These are phyloP conservation scores for Microascus cirrosus DNA, from an alignment of 2,329 filamentous ascomycete species.

Conservation along the genomic window DNA sequence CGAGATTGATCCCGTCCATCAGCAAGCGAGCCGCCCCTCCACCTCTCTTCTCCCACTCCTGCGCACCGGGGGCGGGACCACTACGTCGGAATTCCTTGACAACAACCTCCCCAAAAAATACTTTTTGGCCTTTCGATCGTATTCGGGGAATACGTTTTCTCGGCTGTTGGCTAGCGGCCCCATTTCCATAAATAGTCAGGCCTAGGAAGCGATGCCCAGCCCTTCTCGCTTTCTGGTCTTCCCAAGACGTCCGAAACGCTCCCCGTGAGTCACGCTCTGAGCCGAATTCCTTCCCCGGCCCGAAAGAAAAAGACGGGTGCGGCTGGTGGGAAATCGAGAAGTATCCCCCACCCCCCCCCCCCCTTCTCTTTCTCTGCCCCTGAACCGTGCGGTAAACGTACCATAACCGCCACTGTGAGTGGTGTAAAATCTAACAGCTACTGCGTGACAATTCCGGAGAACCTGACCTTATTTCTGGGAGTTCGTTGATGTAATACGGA, in stretches of 20 bases:
- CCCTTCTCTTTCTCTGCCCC: not conserved
- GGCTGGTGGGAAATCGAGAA: not conserved
- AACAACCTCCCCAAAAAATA: not conserved
- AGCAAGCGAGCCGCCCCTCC: too few species aligned
- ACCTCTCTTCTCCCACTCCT: too few species aligned
- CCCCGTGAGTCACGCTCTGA: not conserved
- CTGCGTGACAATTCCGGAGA: not conserved
- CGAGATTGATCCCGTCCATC: too few species aligned
- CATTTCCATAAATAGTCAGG: not conserved
- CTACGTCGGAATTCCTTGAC: not conserved
- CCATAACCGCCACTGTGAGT: not conserved
- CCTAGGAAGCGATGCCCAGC: not conserved
- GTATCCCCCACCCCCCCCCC: not conserved
- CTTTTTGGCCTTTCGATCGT: not conserved
- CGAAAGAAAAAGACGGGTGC: not conserved
- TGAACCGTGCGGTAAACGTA: not conserved
- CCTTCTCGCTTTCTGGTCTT: not conserved
- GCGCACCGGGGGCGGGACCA: not conserved
- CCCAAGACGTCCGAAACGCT: not conserved
- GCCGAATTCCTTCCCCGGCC: not conserved
- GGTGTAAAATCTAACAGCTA: not conserved
- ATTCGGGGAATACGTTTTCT: not conserved
- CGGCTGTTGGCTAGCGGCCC: not conserved
- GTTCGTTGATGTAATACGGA: not conserved
- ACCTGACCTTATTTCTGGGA: not conserved